phyloP scores from a whole-genome alignment of 129 eudicot genomes.

The Artemisia annua region DNA sequence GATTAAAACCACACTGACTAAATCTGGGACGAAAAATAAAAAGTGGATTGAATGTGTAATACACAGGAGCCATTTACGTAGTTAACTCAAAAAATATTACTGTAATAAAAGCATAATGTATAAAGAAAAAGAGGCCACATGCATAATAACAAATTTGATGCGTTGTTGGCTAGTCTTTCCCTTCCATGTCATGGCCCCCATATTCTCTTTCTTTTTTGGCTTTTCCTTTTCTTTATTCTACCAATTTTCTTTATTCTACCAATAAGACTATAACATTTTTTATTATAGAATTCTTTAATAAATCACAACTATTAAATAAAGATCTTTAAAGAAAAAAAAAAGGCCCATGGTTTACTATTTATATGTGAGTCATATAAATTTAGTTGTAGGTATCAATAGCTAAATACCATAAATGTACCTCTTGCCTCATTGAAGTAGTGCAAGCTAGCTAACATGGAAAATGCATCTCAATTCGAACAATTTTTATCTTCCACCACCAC shows the following conservation, averaged over 20 bases:
- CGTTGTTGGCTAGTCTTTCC: constrained; percentile 24
- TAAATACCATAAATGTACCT: constrained; percentile 33
- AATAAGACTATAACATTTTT: constrained; percentile 24
- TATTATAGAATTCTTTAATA: not conserved
- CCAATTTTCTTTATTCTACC: constrained; percentile 38
- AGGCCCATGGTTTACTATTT: constrained; percentile 27
- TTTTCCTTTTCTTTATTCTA: constrained; percentile 33
- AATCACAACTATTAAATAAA: not conserved
- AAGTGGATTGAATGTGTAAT: no score
- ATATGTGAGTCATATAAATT: constrained; percentile 32
- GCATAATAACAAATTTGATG: constrained; percentile 37
- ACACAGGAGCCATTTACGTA: no score
- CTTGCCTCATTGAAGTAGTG: constrained; percentile 33
- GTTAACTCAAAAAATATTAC: no score
- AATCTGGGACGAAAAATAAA: no score
- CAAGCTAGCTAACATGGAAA: constrained; percentile 36
- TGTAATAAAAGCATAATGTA: constrained; percentile 9
- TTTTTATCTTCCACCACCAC: constrained; percentile 32
- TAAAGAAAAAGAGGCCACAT: constrained; percentile 34
- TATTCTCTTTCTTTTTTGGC: constrained; percentile 28
- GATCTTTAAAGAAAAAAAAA: constrained; percentile 11
- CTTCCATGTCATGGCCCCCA: constrained; percentile 41
- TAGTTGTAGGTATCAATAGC: constrained; percentile 25
- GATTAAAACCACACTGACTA: no score
- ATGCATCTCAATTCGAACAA: constrained; percentile 29